Conservation (phyloP, 2,329 filamentous ascomycete genomes). For the Monosporascus sp. region DNA sequence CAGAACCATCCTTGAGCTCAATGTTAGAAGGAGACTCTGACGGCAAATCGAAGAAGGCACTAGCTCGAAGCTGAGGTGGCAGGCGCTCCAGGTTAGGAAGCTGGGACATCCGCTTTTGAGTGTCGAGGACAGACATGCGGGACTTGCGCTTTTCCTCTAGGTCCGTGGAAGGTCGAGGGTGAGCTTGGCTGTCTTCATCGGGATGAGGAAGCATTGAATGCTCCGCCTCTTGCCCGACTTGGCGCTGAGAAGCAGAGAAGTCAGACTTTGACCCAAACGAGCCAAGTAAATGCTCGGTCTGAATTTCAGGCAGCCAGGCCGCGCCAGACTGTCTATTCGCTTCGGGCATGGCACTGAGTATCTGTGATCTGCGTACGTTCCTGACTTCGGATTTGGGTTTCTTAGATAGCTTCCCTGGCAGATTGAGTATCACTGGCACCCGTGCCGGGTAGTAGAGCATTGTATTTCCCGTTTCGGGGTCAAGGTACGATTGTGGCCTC, state of each 20-base stretch:
- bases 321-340: constrained; percentile 27
- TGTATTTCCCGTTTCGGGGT: constrained; percentile 62
- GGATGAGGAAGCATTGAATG: background rate
- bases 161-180: constrained; percentile 4
- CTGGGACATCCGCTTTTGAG: constrained; percentile 33
- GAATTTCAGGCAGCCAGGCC: constrained; percentile 24
- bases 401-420: constrained; percentile 82
- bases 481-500: constrained; percentile 52
- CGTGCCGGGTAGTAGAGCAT: constrained; percentile 97
- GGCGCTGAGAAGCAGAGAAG: constrained; percentile 4
- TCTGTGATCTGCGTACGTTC: constrained; percentile 67
- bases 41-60: constrained; percentile 77
- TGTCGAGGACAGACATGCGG: constrained; percentile 28
- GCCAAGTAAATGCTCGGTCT: constrained; percentile 23
- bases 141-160: constrained; percentile 25
- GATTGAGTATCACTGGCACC: constrained; percentile 86
- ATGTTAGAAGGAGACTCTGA: constrained; percentile 43
- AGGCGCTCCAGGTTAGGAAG: constrained; percentile 46
- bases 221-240: constrained; percentile 3
- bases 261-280: constrained; percentile 20
- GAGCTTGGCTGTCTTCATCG: constrained; percentile 5
- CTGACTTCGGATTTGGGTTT: constrained; percentile 58
- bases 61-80: constrained; percentile 84
- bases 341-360: constrained; percentile 58
- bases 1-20: constrained; percentile 69